Base-by-base conservation (phyloP, 176 grass and related monocot genomes). In the Pharus latifolius region DNA sequence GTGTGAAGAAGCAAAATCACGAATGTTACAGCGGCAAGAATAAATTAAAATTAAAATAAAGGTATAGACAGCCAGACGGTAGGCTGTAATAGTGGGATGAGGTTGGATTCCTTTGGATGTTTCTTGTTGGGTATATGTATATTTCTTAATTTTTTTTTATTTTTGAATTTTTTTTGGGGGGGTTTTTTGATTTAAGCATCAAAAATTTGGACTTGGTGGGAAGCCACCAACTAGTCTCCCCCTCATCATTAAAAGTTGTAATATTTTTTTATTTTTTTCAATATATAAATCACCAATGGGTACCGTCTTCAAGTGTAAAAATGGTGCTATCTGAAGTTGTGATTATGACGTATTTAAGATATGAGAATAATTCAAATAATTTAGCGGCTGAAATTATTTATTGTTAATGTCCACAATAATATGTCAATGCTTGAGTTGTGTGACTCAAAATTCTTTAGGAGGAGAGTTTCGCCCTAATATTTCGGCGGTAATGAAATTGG, bases 21-120 rank as follows among this genome's bases (percentile, higher is more conserved):
- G n/a, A n/a, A n/a, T n/a, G n/a, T n/a, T n/a, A n/a, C n/a, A n/a
- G n/a, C n/a, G n/a, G n/a, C n/a, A n/a, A n/a, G n/a, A n/a, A n/a
- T n/a, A n/a, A n/a, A n/a, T n/a, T n/a, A n/a, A n/a, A n/a, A n/a
- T n/a, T n/a, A n/a, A n/a, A n/a, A n/a, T n/a, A n/a, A n/a, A n/a
- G n/a, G n/a, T n/a, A n/a, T 74, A 79, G 61, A 84, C 62, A 74
- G 35, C 34, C 61, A 80, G 75, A 57, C 15, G 37, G 69, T 25
- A 15, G 62, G 68, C 67, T 67, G 75, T 52, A 51, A 43, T 56
- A 69, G 56, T 66, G 52, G 41, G 27, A 69, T 75, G 70, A 70
- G 78, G 73, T 69, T 70, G 69, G 85, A 88, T 88, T 75, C 80
- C 32, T 34, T 72, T 31, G 35, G n/a, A 41, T 74, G 45, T 34